phyloP scores from a whole-genome alignment of 805 yeast species.

The Candida adriatica region DNA sequence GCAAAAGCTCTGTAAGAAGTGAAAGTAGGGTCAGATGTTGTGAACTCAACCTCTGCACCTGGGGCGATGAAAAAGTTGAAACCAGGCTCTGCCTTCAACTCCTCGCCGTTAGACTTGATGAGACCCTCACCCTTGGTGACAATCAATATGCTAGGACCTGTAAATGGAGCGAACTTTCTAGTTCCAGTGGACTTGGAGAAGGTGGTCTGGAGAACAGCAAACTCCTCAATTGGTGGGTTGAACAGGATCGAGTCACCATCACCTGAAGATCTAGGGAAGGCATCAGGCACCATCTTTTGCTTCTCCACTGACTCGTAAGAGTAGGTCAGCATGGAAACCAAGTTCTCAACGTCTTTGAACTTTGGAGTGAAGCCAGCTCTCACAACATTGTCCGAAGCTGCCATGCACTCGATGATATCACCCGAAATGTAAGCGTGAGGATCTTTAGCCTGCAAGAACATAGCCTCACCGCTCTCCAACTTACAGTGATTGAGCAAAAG shows the following conservation, averaged over 20 bases:
- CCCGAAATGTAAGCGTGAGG: slow-evolving; percentile 98
- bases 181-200: slow-evolving; percentile 43
- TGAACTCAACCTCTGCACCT: slow-evolving; percentile 54
- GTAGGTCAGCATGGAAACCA: slow-evolving; percentile 89
- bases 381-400: slow-evolving; percentile 96
- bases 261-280: slow-evolving; percentile 48
- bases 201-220: slow-evolving; percentile 81
- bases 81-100: slow-evolving; percentile 56
- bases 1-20: slow-evolving; percentile 89
- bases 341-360: slow-evolving; percentile 87
- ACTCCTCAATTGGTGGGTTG: slow-evolving; percentile 97
- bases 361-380: slow-evolving; percentile 99
- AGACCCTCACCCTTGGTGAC: slow-evolving; percentile 77
- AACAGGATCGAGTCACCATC: slow-evolving; percentile 62
- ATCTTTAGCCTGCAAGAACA: slow-evolving; percentile 93
- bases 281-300: slow-evolving; percentile 76
- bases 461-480: slow-evolving; percentile 86
- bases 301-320: slow-evolving; percentile 83
- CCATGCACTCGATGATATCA: slow-evolving; percentile 99
- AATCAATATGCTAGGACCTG: slow-evolving; percentile 86
- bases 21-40: slow-evolving; percentile 45
- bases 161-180: slow-evolving; percentile 52
- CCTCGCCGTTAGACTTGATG: slow-evolving; percentile 35
- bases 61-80: slow-evolving; percentile 84
- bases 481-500: slow-evolving; percentile 82